Evolutionary conservation across 345 rosid genomes (phyloP), one percentile per base, ranked within the genome.

Genomic region (Cardamine resedifolia): DNA sequence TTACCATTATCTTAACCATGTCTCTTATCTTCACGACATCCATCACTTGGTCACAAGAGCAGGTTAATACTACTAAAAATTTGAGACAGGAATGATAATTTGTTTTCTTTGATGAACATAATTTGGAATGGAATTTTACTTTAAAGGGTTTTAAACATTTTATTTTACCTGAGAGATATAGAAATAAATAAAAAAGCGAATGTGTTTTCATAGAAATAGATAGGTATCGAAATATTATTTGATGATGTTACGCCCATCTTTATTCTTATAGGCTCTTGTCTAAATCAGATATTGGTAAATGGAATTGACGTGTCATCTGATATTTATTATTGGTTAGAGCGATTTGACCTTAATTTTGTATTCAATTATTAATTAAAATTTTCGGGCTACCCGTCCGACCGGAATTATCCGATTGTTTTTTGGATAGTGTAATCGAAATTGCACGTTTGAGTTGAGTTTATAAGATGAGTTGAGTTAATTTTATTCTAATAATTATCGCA

Each of bases 201-300:
- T 24, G 52, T 27, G 10, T 39, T 41, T 27, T 26, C 64, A 65
- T 34, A 27, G 10, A 73, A 65, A 73, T 38, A 58, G 41, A 73
- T 38, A 66, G 41, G 72, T 66, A 50, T 36, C 53, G 24, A 66
- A 36, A 66, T 53, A 58, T 27, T 2, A 41, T 23, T 12, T 30
- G 68, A 33, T 59, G 34, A 58, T 38, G 55, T 23, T 15, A 66
- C 47, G 30, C 23, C 15, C n/a, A 48, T 56, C 41, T 56, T 30
- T 30, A 31, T 2, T 57, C 49, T 58, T 36, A 48, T 28, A 5
- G 41, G 64, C 64, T 61, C 73, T 68, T 24, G 70, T 75, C 74
- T 45, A 62, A 68, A 75, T 68, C 69, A 75, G 58, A 68, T 60
- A 30, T 75, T 59, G 68, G 73, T 75, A 75, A 75, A 30, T 51